Base-by-base conservation (phyloP, 2,329 filamentous ascomycete genomes). In the Xylaria sp. region DNA sequence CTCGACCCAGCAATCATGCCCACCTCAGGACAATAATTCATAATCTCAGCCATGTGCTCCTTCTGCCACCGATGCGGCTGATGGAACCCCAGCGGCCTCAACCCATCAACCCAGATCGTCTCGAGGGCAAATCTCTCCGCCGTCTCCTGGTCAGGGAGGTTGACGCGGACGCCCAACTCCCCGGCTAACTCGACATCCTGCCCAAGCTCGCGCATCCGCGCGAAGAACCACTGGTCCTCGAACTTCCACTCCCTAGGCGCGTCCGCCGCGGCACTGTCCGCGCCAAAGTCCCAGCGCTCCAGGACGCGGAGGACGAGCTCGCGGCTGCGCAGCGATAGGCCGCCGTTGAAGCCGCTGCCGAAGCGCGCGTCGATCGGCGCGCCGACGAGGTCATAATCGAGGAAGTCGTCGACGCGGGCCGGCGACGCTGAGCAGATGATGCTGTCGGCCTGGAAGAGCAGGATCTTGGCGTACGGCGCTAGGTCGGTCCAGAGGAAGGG, bases 391-490 rank as follows among this genome's bases (percentile, higher is more conserved):
- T 82, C 80, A 70, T 73, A 82, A 36, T 74, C 71, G 11, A 81
- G 17, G 59, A 79, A 82, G 57, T 81, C 79, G 53, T 81, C 79
- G n/a, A 77, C 71, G 55, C 69, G 72, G 3, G 63, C 65, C 32
- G 70, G 47, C 19, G 76, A 69, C 36, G 75, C 77, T 50, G 73
- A 74, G 74, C 80, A 82, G 11, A 82, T 53, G 64, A 82, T 76
- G 63, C 77, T 79, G 72, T 82, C 80, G 30, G 77, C 75, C 73
- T 82, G 80, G 76, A 82, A 82, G 8, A 81, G 65, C 17, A 82
- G 76, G 17, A 82, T 71, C 67, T 79, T 77, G 45, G 71, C 60
- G 42, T 79, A 78, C 4, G 77, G 75, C 24, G 70, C 71, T 48
- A 81, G 75, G 65, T 79, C 77, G 60, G 79, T 75, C 79, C 79